Base-by-base conservation (phyloP, 768 basidiomycete species). In the Lactarius evosmus region DNA sequence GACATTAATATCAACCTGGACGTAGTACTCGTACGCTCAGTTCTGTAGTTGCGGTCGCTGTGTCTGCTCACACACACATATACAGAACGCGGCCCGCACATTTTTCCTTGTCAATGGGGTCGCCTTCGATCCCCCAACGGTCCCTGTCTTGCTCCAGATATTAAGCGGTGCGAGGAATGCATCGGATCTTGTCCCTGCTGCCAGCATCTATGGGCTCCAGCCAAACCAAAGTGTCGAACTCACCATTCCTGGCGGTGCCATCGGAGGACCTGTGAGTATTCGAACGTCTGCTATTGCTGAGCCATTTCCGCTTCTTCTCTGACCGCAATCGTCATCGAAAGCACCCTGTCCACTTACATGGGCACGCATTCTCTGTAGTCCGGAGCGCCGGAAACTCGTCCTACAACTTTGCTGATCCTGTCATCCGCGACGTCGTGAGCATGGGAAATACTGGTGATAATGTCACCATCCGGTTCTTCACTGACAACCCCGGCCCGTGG, bases 121-220 rank as follows among this genome's bases (percentile, higher is more conserved):
- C 49, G 70, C 73, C 30, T 83, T 73, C 69, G 61, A 69, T 12
- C 82, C 12, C 77, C 86, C n/a, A 4, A 46, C 22, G 9, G 46
- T 25, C 12, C 46, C 46, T 25, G 22, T 46, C 12, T 25, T 46
- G 22, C 77, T 85, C 14, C 85, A 86, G 67, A 81, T 86, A 34
- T 71, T 86, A 38, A 83, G 80, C 54, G 85, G 85, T 0, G 79
- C 80, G 9, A 73, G 72, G 29, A 73, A 75, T 29, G 77, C 84
- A 0, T 69, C 75, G 25, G 76, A 81, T 1, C 75, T 87, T 19
- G 70, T 85, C 34, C 86, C 84, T 0, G 22, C 56, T 0, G 83
- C 82, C 2, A 76, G 75, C 14, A 74, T 85, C 11, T 82, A 80
- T 65, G 64, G 72, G 7, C 71, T 86, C 17, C 80, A 81, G 0